Base-by-base conservation (phyloP, 1,284 basidiomycete genomes). In the Cutaneotrichosporon dermatis region DNA sequence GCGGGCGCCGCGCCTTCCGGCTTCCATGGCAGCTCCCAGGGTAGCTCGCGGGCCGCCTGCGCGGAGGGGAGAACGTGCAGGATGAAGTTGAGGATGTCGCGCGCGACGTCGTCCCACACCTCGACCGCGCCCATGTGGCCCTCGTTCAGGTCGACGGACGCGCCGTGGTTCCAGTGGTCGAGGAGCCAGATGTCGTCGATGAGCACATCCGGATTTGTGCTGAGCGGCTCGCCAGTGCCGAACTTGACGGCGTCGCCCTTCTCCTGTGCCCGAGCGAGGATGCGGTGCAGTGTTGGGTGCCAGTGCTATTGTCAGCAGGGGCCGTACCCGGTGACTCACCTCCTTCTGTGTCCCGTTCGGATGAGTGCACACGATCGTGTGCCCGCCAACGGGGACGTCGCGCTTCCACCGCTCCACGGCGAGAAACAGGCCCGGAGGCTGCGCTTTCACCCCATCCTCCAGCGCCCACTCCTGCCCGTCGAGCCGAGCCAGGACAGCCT, bases 161-260 rank as follows among this genome's bases (percentile, higher is more conserved):
- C 88, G 0, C 88, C 90, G 57, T 91, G 88, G 61, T 89, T 85
- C 4, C 85, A 81, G 43, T 86, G 82, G 64, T 93, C 90, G 77
- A 89, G 83, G 1, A 83, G 75, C 89, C 89, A 92, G 13, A 92
- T 81, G 69, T 92, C 90, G 66, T 88, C 85, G 11, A 92, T 74
- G 6, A 59, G 48, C 5, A 37, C 16, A 0, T 49, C 13, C 5
- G 25, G 6, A 7, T 12, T 4, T 4, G 39, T 25, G 3, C 39
- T 40, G 9, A 11, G 33, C 6, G 37, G 39, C 13, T 50, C 9
- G 16, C 13, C 51, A 0, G 61, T 62, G 1, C 61, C 61, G 40
- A 59, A 62, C 25, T 25, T 25, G 25, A 25, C 25, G 25, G 25
- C 25, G 25, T 25, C 25, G 25, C 25, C 25, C 25, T 25, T 25